Evolutionary conservation across 176 grass and related monocot genomes (phyloP), one percentile per base, ranked within the genome.

Genomic region (Rhynchospora pubera): DNA sequence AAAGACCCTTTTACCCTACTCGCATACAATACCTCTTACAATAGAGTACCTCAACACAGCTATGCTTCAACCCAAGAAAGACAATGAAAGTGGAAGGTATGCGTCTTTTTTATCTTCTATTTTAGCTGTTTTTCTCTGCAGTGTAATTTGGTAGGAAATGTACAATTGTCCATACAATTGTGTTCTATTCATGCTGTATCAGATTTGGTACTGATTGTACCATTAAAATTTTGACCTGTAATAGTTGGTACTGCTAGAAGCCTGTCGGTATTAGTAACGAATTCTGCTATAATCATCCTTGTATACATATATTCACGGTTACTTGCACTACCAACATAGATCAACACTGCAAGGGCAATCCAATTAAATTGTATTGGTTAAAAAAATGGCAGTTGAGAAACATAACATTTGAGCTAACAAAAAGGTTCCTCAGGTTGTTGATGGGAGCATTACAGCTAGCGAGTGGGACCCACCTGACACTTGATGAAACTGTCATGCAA

Each of bases 31-130:
- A 42, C 89, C 96, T 89, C 84, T 99, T 52, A 91, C 96, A 79
- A 83, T 99, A 44, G 92, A 95, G 50, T 99, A 91, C 84, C 87
- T 99, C 21, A 99, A 99, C 82, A 83, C 73, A 69, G 85, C 91
- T 2, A 89, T 82, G 67, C 82, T 99, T 84, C 92, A 93, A 51
- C 96, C 96, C 45, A 91, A 88, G 85, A 99, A 95, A 85, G 85
- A 93, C 56, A 99, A 99, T 78, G 79, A 93, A 56, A 90, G 91
- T 67, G 96, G 96, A 95, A 99, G 96, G 96, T 95, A 79, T 0
- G 0, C 81, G n/a, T 83, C 9, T 0, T 72, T 18, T 63, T 45
- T 18, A 5, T 53, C 16, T 52, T 55, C 13, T 76, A 15, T 52
- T 15, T 30, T 30, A 28, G 23, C 12, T 30, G 46, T 5, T 7